Percentiles rank a stretch among this genome's conserved stretches.
These are phyloP conservation scores for Aspergillus fijiensis DNA, from an alignment of 2,329 filamentous ascomycete species.

Conservation along the genomic window DNA sequence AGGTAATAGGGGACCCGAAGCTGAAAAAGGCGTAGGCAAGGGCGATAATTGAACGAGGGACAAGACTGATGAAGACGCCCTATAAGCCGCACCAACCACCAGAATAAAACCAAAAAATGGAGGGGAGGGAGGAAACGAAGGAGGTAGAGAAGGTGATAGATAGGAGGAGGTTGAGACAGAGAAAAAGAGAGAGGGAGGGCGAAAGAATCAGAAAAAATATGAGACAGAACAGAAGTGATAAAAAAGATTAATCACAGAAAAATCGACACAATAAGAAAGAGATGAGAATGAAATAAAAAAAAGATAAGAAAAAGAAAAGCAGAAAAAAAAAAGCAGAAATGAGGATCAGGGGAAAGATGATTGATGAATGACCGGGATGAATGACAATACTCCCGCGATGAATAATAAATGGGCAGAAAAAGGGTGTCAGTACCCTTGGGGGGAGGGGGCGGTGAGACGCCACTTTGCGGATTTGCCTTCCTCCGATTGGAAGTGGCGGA, in stretches of 20 bases:
- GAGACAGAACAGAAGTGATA: slow-evolving; percentile 12
- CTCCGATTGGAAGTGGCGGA: slow-evolving; percentile 5
- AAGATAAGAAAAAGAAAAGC: slow-evolving; percentile 1
- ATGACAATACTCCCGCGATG: not conserved
- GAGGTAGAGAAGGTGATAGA: not conserved
- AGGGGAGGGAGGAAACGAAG: slow-evolving; percentile 15
- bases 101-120: slow-evolving; percentile 9
- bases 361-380: slow-evolving; percentile 1
- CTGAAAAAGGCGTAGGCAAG: slow-evolving; percentile 9
- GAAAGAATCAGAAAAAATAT: slow-evolving; percentile 18
- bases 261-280: not conserved
- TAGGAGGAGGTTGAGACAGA: slow-evolving; percentile 13
- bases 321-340: slow-evolving; percentile 1
- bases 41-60: not conserved
- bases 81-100: slow-evolving; percentile 10
- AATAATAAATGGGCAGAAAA: slow-evolving; percentile 1
- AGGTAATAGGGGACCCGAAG: slow-evolving; percentile 2
- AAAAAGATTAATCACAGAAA: slow-evolving; percentile 16
- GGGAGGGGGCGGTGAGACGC: slow-evolving; percentile 2
- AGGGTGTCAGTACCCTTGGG: not conserved
- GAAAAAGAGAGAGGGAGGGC: slow-evolving; percentile 12
- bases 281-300: slow-evolving; percentile 12
- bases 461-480: slow-evolving; percentile 8
- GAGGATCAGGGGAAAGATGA: not conserved
- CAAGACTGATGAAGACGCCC: slow-evolving; percentile 9